A percentile compares a stretch with the other conserved stretches of the same genome.
phyloP scores from a whole-genome alignment of 208 protist species.

The Vickermania ingenoplastis region DNA sequence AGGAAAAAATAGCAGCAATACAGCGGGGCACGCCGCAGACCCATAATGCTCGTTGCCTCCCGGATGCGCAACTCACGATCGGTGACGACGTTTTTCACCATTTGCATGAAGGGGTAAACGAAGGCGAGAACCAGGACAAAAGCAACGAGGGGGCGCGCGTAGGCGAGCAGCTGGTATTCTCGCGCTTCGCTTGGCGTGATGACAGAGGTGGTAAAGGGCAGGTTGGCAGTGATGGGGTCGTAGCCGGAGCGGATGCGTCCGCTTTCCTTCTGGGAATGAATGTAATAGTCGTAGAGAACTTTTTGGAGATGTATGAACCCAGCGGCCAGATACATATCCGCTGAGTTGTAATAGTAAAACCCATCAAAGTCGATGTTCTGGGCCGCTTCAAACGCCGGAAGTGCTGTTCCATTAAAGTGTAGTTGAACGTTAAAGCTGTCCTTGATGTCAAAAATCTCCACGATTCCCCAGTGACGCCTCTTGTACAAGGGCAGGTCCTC shows the following conservation, averaged over 20 bases:
- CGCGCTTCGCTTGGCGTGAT: too few relatives aligned
- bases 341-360: slow-evolving; percentile 30
- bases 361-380: slow-evolving; percentile 22
- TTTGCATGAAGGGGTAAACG: slow-evolving; percentile 70
- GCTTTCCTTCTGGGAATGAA: slow-evolving; percentile 25
- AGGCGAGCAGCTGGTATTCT: too few relatives aligned
- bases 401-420: slow-evolving; percentile 32
- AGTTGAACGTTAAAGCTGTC: slow-evolving; percentile 47
- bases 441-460: slow-evolving; percentile 12
- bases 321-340: slow-evolving; percentile 61
- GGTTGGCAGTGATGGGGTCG: too few relatives aligned
- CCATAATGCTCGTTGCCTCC: slow-evolving; percentile 83
- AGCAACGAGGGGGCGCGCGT: slow-evolving; percentile 3
- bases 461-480: slow-evolving; percentile 30
- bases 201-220: too few relatives aligned
- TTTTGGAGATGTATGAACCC: slow-evolving; percentile 63
- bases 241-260: slow-evolving; percentile 20
- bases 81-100: slow-evolving; percentile 66
- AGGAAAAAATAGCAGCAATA: slow-evolving; percentile 51
- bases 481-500: too few relatives aligned
- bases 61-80: slow-evolving; percentile 80
- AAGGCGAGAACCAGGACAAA: slow-evolving; percentile 65
- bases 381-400: slow-evolving; percentile 20
- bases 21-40: slow-evolving; percentile 40
- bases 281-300: slow-evolving; percentile 43